Base-by-base conservation (phyloP, 2,329 filamentous ascomycete genomes). In the Chaetomiaceae sp. region DNA sequence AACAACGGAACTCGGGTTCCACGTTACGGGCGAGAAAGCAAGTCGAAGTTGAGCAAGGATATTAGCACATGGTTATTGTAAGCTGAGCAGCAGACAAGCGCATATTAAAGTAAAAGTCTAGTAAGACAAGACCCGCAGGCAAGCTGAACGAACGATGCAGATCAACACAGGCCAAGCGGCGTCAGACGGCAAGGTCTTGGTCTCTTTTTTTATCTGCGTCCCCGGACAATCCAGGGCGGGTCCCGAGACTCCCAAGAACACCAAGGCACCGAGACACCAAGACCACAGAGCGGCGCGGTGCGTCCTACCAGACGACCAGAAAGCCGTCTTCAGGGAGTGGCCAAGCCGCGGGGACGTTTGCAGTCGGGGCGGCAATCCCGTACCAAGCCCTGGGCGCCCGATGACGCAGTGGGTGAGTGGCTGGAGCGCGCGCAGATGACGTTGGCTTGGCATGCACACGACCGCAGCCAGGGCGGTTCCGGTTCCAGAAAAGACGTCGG, bases 401-500 rank as follows among this genome's bases (percentile, higher is more conserved):
- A 54, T 49, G 52, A 51, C 48, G 52, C 52, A 51, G 51, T 31
- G n/a, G 38, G 48, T 17, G 41, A 40, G 52, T 51, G 52, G 52
- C 48, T 48, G 30, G n/a, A n/a, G 7, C 6, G 16, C 8, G 30
- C 19, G 33, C 34, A 25, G 42, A 51, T 54, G 48, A 54, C 40
- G 48, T 51, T 39, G 12, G 39, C 48, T 54, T 54, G 52, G 52
- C 48, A 50, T n/a, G n/a, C n/a, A n/a, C n/a, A n/a, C n/a, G n/a
- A n/a, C n/a, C n/a, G n/a, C n/a, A n/a, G n/a, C n/a, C n/a, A n/a
- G n/a, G n/a, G n/a, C n/a, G n/a, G n/a, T n/a, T n/a, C n/a, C n/a
- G n/a, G n/a, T n/a, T n/a, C n/a, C n/a, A n/a, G n/a, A n/a, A n/a
- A n/a, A n/a, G n/a, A n/a, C n/a, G n/a, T n/a, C n/a, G n/a, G n/a